phyloP scores from a whole-genome alignment of 495 filamentous ascomycete genomes.

The Penicillium longicatenatum region DNA sequence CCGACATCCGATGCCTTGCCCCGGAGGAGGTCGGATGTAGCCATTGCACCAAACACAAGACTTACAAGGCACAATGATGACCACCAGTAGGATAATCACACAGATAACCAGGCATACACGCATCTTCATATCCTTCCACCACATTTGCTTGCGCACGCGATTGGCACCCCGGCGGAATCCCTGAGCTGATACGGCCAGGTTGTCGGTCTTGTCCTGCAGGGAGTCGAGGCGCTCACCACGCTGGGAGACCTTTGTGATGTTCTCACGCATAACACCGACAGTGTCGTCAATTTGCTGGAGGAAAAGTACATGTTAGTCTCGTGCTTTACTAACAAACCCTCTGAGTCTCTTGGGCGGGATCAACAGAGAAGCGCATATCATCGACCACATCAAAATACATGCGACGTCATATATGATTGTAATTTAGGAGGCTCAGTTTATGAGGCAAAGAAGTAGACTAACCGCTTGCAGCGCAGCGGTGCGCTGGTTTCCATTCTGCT shows the following conservation, averaged over 20 bases:
- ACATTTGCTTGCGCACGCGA: slow-evolving; percentile 92
- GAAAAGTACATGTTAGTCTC: slow-evolving; percentile 18
- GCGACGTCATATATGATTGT: not conserved
- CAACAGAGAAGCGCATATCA: slow-evolving; percentile 3
- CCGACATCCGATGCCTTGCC: not conserved
- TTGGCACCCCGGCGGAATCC: slow-evolving; percentile 95
- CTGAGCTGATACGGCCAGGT: slow-evolving; percentile 84
- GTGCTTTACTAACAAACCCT: not conserved
- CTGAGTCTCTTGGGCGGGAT: slow-evolving; percentile 2
- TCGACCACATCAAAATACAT: not conserved
- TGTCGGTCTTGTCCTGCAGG: slow-evolving; percentile 95
- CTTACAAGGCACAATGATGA: slow-evolving; percentile 93
- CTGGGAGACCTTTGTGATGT: slow-evolving; percentile 89
- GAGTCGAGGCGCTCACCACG: slow-evolving; percentile 88
- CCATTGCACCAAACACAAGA: not conserved
- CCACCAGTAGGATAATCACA: slow-evolving; percentile 81
- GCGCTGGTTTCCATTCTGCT: slow-evolving; percentile 63
- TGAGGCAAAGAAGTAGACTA: slow-evolving; percentile 38
- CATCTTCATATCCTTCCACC: slow-evolving; percentile 99
- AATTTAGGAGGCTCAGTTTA: not conserved
- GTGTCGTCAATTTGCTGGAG: slow-evolving; percentile 94
- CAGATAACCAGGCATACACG: slow-evolving; percentile 89
- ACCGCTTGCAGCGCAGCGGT: slow-evolving; percentile 80
- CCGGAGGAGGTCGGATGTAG: not conserved
- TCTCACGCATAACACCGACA: slow-evolving; percentile 88